Evolutionary conservation across 495 filamentous ascomycete genomes (phyloP).

Genomic region (Neurospora sp.): DNA sequence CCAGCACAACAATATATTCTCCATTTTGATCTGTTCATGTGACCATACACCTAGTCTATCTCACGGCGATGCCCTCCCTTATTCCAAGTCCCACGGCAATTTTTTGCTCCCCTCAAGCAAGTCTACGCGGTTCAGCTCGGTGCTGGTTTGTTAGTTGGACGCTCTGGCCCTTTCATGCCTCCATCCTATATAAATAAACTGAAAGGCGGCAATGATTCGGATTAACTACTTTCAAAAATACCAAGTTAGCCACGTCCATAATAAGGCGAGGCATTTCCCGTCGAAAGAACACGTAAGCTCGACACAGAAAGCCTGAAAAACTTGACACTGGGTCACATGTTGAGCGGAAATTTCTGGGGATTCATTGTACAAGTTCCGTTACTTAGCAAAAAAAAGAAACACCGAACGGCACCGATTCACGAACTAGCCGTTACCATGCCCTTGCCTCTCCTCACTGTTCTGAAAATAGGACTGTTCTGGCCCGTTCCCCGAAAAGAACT

Average conservation of each 20-base stretch:
- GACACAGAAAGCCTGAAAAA: not conserved
- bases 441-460: slow-evolving; percentile 4
- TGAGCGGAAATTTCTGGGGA: not conserved
- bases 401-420: not conserved
- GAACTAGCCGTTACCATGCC: not conserved
- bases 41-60: not conserved
- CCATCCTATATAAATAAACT: not conserved
- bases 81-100: not conserved
- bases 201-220: not conserved
- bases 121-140: not conserved
- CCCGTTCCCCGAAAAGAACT: slow-evolving; percentile 35
- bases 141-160: not conserved
- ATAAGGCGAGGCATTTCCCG: not conserved
- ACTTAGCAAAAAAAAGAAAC: not conserved
- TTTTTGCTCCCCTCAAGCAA: not conserved
- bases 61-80: not conserved
- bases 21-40: not conserved
- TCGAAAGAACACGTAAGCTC: not conserved
- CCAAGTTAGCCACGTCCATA: not conserved
- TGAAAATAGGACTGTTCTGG: slow-evolving; percentile 22
- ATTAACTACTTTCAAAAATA: not conserved
- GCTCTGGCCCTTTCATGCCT: not conserved
- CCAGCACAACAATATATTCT: not conserved
- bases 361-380: not conserved
- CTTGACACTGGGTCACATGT: not conserved